Conservation (phyloP, 2,329 filamentous ascomycete species). For the Alternaria sp. region DNA sequence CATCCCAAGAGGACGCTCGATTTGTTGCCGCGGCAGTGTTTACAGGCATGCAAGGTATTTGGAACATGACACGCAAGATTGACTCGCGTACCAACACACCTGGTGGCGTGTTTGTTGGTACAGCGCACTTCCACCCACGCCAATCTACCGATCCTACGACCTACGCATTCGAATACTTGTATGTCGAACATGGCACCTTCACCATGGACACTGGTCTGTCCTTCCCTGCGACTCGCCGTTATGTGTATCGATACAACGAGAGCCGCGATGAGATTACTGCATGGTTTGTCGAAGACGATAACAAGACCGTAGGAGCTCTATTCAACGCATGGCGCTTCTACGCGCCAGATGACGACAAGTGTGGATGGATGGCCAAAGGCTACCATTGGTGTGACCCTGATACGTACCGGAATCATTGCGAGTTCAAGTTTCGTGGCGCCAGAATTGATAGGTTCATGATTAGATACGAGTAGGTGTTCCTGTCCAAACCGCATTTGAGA, state of each 20-base stretch:
- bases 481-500: too few relatives aligned
- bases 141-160: slow-evolving; percentile 57
- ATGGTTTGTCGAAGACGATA: slow-evolving; percentile 77
- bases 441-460: slow-evolving; percentile 52
- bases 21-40: slow-evolving; percentile 75
- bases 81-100: slow-evolving; percentile 65
- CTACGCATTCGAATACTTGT: slow-evolving; percentile 66
- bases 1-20: slow-evolving; percentile 55
- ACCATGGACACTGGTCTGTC: slow-evolving; percentile 63
- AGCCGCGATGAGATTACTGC: slow-evolving; percentile 68
- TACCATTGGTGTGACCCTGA: slow-evolving; percentile 76
- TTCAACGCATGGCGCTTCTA: slow-evolving; percentile 77
- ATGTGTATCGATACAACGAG: slow-evolving; percentile 76
- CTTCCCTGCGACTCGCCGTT: slow-evolving; percentile 70
- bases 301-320: slow-evolving; percentile 75
- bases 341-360: slow-evolving; percentile 35
- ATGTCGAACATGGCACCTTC: slow-evolving; percentile 73
- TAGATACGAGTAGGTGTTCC: slow-evolving; percentile 58
- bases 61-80: slow-evolving; percentile 69
- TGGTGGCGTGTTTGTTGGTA: slow-evolving; percentile 71
- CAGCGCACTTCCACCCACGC: slow-evolving; percentile 70
- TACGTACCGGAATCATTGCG: slow-evolving; percentile 74
- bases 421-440: slow-evolving; percentile 63
- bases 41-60: slow-evolving; percentile 73
- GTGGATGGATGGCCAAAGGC: slow-evolving; percentile 69